Percentiles rank a stretch among this genome's conserved stretches.
Evolutionary conservation across 2,329 filamentous ascomycete species (phyloP).

Genomic region (Neobulgaria alba): DNA sequence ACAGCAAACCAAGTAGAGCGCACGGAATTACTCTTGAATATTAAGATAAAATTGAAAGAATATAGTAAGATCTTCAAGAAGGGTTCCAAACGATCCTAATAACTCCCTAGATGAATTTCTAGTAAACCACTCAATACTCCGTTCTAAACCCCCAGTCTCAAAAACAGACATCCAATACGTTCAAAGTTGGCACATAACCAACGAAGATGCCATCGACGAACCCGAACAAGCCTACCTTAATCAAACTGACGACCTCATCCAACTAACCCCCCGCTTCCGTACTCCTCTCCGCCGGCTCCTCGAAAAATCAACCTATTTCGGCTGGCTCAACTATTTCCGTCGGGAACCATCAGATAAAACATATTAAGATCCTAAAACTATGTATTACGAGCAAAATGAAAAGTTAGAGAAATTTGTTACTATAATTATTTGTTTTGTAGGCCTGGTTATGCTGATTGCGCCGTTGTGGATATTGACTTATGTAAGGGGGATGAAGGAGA

Average conservation of each 20-base stretch:
- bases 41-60: no score
- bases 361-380: background rate
- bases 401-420: background rate
- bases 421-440: background rate
- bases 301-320: background rate
- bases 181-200: background rate
- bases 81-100: no score
- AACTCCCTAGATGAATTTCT: constrained; percentile 2
- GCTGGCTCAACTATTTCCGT: background rate
- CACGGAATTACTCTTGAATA: no score
- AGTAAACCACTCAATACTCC: background rate
- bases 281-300: background rate
- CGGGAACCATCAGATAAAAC: background rate
- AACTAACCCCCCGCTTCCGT: background rate
- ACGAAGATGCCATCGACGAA: constrained; percentile 1
- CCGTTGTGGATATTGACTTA: background rate
- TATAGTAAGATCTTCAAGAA: no score
- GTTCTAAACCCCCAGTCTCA: background rate
- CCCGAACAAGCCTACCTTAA: background rate
- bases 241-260: background rate
- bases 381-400: background rate
- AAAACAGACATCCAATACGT: background rate
- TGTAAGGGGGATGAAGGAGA: background rate
- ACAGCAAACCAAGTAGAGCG: no score
- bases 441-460: background rate